Conservation (phyloP, 345 rosid species). For the Trapa bicornis region DNA sequence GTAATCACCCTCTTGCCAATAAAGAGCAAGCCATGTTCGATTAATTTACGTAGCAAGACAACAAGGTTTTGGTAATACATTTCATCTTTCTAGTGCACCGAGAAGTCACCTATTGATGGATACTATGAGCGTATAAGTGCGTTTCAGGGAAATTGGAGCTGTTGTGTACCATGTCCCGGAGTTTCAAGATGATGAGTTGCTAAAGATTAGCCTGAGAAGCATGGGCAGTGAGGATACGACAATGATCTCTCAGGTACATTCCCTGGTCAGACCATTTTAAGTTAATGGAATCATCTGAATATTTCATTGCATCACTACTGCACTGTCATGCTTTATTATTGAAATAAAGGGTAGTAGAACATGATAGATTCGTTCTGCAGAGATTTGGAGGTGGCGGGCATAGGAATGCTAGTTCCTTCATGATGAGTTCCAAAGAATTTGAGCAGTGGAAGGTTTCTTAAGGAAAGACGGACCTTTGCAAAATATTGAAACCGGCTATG, state of each 20-base stretch:
- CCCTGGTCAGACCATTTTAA: background rate
- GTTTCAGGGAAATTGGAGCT: slow-evolving; percentile 47
- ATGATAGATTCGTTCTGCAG: slow-evolving; percentile 11
- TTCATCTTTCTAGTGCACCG: background rate
- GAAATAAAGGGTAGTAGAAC: background rate
- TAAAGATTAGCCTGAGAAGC: slow-evolving; percentile 69
- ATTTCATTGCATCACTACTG: background rate
- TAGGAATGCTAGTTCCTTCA: slow-evolving; percentile 59
- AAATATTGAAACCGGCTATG: background rate
- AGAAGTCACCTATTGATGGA: background rate
- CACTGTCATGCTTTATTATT: background rate
- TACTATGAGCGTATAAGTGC: background rate
- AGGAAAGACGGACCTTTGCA: background rate
- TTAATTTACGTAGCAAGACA: background rate
- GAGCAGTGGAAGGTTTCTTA: slow-evolving; percentile 36
- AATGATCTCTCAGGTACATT: slow-evolving; percentile 27
- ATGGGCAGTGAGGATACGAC: slow-evolving; percentile 50
- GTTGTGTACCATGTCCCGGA: slow-evolving; percentile 50
- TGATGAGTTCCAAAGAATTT: slow-evolving; percentile 32
- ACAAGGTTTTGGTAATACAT: background rate
- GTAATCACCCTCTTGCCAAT: background rate
- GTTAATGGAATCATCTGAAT: background rate
- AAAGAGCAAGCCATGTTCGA: background rate
- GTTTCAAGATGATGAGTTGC: slow-evolving; percentile 37
- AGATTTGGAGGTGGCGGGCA: slow-evolving; percentile 69